Conservation (phyloP, 257 asterid species). For the Solanum chmielewskii region DNA sequence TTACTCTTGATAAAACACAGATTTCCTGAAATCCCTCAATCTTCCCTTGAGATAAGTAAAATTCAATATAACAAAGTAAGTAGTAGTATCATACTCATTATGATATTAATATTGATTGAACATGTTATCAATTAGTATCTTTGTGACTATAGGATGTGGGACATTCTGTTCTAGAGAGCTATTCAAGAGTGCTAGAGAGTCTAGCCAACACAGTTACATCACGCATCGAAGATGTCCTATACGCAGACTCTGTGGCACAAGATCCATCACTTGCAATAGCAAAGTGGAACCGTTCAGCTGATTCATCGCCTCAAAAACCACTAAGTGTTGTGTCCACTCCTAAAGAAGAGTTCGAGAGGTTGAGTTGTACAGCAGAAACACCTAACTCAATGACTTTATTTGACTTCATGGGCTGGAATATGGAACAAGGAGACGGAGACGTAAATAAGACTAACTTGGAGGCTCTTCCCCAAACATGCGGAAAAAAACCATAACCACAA, state of each 20-base stretch:
- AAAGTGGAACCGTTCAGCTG: conserved; percentile 10
- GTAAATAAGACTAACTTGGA: conserved; percentile 19
- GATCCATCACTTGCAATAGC: conserved; percentile 41
- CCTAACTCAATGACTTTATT: conserved; percentile 52
- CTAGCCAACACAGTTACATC: conserved; percentile 80
- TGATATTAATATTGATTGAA: background rate
- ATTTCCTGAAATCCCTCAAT: conserved; percentile 78
- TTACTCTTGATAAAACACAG: conserved; percentile 60
- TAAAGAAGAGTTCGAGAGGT: conserved; percentile 19
- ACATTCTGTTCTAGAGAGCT: conserved; percentile 62
- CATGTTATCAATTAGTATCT: background rate
- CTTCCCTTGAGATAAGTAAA: conserved; percentile 82
- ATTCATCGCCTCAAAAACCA: conserved; percentile 34
- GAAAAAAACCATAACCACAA: conserved; percentile 37
- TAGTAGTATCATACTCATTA: no score
- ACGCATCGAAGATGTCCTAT: conserved; percentile 64
- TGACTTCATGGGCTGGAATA: conserved; percentile 71
- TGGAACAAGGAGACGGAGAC: conserved; percentile 18
- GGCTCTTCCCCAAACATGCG: conserved; percentile 6
- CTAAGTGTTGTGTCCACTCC: conserved; percentile 19
- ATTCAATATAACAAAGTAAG: conserved; percentile 62
- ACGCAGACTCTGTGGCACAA: conserved; percentile 46
- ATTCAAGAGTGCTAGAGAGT: conserved; percentile 75
- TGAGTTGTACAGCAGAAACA: conserved; percentile 22
- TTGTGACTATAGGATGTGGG: conserved; percentile 51